Percentiles rank a stretch among this genome's conserved stretches.
Evolutionary conservation across 192 early-diverging fungal genomes (phyloP).

Genomic region (Irineochytrium annulatum): DNA sequence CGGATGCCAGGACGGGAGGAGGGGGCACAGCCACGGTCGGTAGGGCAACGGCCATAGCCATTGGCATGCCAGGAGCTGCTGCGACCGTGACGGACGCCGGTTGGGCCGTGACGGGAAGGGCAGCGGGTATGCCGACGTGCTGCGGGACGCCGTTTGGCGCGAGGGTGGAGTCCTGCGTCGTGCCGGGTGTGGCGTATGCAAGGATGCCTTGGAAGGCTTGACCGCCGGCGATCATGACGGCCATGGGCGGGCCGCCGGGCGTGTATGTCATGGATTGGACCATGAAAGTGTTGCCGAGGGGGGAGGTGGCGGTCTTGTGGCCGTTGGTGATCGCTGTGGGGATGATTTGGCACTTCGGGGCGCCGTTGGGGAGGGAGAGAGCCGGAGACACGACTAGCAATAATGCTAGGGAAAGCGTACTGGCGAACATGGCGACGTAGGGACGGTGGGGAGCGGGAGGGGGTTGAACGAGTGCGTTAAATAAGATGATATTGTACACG

Average conservation of each 20-base stretch:
- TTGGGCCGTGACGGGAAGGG: too few relatives aligned
- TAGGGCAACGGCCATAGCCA: neutral
- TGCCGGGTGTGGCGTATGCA: slow-evolving; percentile 27
- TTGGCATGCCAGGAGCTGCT: neutral
- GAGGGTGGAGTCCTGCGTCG: slow-evolving; percentile 16
- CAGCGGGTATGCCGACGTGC: slow-evolving; percentile 7
- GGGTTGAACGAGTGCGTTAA: too few relatives aligned
- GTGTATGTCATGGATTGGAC: slow-evolving; percentile 16
- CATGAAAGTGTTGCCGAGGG: slow-evolving; percentile 4
- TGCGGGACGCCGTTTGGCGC: slow-evolving; percentile 12
- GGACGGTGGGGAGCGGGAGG: too few relatives aligned
- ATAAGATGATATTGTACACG: too few relatives aligned
- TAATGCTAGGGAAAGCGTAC: too few relatives aligned
- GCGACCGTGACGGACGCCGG: neutral
- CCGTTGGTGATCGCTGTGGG: slow-evolving; percentile 12
- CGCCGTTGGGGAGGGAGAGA: slow-evolving; percentile 17
- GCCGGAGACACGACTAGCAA: too few relatives aligned
- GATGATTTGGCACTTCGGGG: slow-evolving; percentile 19
- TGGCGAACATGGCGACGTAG: too few relatives aligned
- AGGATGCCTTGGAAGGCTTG: slow-evolving; percentile 15
- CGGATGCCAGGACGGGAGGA: slow-evolving; percentile 4
- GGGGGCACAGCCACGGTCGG: slow-evolving; percentile 12
- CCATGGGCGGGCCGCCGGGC: slow-evolving; percentile 8
- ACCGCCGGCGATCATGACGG: slow-evolving; percentile 4
- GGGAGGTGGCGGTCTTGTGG: slow-evolving; percentile 3